phyloP scores from a whole-genome alignment of 2,329 filamentous ascomycete species.

The Stemphylium beticola region DNA sequence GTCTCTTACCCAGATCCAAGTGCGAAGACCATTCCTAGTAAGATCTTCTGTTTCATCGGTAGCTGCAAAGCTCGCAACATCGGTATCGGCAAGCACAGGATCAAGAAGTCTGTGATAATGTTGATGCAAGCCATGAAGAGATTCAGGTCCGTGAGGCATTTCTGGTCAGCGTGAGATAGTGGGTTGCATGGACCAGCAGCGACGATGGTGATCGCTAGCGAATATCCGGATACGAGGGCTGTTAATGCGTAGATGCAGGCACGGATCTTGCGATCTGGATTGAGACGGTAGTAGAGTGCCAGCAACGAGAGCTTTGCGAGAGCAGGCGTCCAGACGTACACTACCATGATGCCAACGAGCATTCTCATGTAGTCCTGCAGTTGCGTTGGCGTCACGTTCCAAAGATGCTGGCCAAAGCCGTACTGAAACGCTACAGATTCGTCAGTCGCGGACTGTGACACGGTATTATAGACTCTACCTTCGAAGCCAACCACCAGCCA shows the following conservation, averaged over 20 bases:
- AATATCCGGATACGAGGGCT: conserved; percentile 23
- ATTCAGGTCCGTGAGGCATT: conserved; percentile 25
- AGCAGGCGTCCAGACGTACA: conserved; percentile 31
- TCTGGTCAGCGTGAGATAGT: conserved; percentile 13
- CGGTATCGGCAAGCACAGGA: conserved; percentile 37
- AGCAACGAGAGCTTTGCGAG: conserved; percentile 29
- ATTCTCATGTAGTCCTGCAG: conserved; percentile 15
- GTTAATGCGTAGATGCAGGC: conserved; percentile 19
- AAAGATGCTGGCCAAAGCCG: conserved; percentile 27
- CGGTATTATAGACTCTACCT: conserved; percentile 2
- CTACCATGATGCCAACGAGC: conserved; percentile 22
- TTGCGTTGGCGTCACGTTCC: conserved; percentile 21
- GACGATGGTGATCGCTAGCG: conserved; percentile 24
- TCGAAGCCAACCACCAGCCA: conserved; percentile 21
- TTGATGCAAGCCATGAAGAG: conserved; percentile 36
- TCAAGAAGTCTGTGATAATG: conserved; percentile 45
- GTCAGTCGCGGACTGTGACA: conserved; percentile 3
- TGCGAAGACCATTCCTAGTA: conserved; percentile 38
- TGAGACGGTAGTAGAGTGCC: conserved; percentile 27
- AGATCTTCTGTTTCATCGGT: conserved; percentile 32
- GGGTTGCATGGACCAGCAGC: conserved; percentile 27
- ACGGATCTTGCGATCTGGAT: conserved; percentile 15
- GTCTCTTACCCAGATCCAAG: conserved; percentile 30
- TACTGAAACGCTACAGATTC: conserved; percentile 19
- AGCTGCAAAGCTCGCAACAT: conserved; percentile 33